Evolutionary conservation across 2,329 filamentous ascomycete species (phyloP).

Genomic region (Fusarium azukiicola): DNA sequence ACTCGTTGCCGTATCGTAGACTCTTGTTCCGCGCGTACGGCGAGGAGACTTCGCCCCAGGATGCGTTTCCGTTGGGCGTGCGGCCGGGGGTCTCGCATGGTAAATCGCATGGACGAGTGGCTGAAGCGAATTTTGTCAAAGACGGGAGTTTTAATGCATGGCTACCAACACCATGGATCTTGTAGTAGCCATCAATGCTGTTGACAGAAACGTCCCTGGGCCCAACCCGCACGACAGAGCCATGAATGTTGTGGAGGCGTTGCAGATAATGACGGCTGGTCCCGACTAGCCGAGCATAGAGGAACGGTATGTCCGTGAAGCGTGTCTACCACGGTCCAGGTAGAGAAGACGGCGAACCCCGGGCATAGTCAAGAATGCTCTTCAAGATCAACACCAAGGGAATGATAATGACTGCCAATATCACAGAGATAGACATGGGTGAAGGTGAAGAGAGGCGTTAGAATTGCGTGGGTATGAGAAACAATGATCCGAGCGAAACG

Average conservation of each 20-base stretch:
- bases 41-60: neutral
- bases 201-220: constrained; percentile 7
- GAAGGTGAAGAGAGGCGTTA: neutral
- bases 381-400: neutral
- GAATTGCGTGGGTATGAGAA: neutral
- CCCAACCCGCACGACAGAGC: neutral
- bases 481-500: neutral
- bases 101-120: neutral
- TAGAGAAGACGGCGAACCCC: neutral
- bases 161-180: constrained; percentile 8
- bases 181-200: constrained; percentile 14
- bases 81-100: constrained; percentile 6
- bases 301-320: constrained; percentile 6
- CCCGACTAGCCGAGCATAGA: neutral
- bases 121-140: constrained; percentile 18
- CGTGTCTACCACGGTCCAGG: constrained; percentile 7
- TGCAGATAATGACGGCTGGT: constrained; percentile 2
- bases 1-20: neutral
- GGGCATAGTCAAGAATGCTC: neutral
- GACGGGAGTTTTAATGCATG: constrained; percentile 14
- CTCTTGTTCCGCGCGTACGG: neutral
- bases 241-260: neutral
- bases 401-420: neutral
- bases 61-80: constrained; percentile 9
- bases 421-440: neutral